Percentiles rank a stretch among this genome's conserved stretches.
Conservation (phyloP, 371 early-diverging fungal genomes). For the Rhizopus sp. region DNA sequence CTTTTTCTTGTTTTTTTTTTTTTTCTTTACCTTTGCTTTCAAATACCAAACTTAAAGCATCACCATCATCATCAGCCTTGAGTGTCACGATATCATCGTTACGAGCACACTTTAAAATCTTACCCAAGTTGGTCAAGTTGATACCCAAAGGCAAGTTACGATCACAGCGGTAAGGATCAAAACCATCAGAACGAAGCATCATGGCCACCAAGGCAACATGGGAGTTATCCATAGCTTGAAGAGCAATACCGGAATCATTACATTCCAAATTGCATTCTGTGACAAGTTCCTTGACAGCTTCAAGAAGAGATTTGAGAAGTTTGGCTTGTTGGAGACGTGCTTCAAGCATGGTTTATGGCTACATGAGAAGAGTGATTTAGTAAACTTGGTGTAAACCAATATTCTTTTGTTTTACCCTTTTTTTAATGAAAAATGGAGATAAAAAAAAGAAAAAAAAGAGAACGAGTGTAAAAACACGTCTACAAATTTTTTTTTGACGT, state of each 20-base stretch:
- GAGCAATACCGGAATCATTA: conserved; percentile 90
- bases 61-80: conserved; percentile 87
- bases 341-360: conserved; percentile 66
- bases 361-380: background rate
- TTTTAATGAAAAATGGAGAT: background rate
- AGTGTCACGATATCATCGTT: conserved; percentile 93
- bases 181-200: conserved; percentile 85
- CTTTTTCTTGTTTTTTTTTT: background rate
- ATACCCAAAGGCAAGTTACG: conserved; percentile 92
- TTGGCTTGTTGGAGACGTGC: conserved; percentile 75
- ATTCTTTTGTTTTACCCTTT: background rate
- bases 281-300: conserved; percentile 97
- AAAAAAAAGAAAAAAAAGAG: too few relatives aligned
- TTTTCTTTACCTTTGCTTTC: conserved; percentile 69
- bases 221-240: conserved; percentile 99
- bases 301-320: conserved; percentile 91
- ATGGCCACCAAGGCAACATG: conserved; percentile 96
- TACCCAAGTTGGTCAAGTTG: conserved; percentile 82
- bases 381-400: too few relatives aligned
- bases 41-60: conserved; percentile 82
- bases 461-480: too few relatives aligned
- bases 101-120: conserved; percentile 94
- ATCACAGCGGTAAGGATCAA: conserved; percentile 96
- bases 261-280: conserved; percentile 98
- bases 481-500: too few relatives aligned